These are phyloP conservation scores for Plasmodium vivax DNA, from an alignment of 169 alveolate species.

Conservation along the genomic window DNA sequence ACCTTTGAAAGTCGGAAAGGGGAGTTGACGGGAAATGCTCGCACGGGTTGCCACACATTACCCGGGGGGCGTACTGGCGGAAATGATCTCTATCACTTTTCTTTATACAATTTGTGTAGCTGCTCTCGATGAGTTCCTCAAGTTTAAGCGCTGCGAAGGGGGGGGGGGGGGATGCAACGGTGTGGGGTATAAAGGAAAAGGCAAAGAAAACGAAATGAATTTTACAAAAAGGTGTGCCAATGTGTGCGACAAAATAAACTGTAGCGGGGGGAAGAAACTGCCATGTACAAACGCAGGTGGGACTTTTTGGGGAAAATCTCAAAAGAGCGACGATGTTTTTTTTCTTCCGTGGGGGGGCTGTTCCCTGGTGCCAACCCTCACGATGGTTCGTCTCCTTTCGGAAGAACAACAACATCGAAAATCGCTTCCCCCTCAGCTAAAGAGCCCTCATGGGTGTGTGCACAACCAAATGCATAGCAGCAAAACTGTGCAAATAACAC, in stretches of 20 bases:
- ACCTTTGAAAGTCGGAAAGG: conserved; percentile 62
- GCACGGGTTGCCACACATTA: conserved; percentile 67
- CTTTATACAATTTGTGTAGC: conserved; percentile 64
- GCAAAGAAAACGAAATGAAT: neutral
- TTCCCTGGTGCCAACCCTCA: neutral
- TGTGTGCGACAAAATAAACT: neutral
- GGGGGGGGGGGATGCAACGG: neutral
- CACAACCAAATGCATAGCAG: neutral
- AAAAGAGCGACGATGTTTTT: neutral
- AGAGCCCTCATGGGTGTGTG: neutral
- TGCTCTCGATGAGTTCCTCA: conserved; percentile 46
- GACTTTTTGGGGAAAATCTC: neutral
- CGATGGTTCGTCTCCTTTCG: neutral
- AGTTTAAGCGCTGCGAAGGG: conserved; percentile 31
- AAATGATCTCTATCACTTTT: conserved; percentile 69
- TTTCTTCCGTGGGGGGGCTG: neutral
- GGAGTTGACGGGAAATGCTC: conserved; percentile 58
- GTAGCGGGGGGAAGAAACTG: neutral
- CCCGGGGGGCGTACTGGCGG: conserved; percentile 51
- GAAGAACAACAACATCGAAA: neutral
- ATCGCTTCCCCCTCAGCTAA: neutral
- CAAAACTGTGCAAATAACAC: neutral
- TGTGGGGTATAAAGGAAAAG: neutral
- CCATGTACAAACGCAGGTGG: neutral
- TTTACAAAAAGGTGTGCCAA: neutral